Base-by-base conservation (phyloP, 257 asterid genomes). In the Parsonsia alboflavescens region DNA sequence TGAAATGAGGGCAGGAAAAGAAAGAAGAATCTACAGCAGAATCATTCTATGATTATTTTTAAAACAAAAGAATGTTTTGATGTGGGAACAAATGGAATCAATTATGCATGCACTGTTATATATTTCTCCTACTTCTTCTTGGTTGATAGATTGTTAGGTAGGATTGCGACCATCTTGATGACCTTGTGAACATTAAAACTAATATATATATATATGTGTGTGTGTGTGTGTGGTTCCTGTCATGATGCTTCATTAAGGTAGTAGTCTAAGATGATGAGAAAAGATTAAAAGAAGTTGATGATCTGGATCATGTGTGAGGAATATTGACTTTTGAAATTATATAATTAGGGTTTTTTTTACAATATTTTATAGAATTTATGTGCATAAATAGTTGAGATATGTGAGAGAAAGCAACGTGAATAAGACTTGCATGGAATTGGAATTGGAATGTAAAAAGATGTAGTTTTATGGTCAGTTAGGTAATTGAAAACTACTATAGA, bases 341-440 rank as follows among this genome's bases (percentile, higher is more conserved):
- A 33, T 33, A 33, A 63, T 2, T 64, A 58, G 52, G 82, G 76
- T 44, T 78, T 62, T 26, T 33, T 13, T n/a, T 76, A 33, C 3
- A 33, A 1, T 33, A 33, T 33, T 33, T 33, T 33, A 33, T 33
- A 33, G 39, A 33, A 33, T 33, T 33, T 33, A 33, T 33, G 3
- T 1, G 39, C 39, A 33, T 33, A 33, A 1, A 33, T 33, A 33
- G 39, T 1, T 21, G n/a, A 16, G 69, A 36, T 28, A 52, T 52
- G 58, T 1, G n/a, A n/a, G 22, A 73, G 67, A 80, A 75, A 77
- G 82, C 76, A 74, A 84, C 87, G 86, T 83, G 89, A 86, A 83
- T 74, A 77, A 76, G 88, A 86, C 87, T 84, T 89, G 92, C 91
- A 89, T 84, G 88, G 76, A 75, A 77, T 42, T 73, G 39, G 39